A percentile compares a stretch with the other conserved stretches of the same genome.
Conservation (phyloP, 768 basidiomycete species). For the Kwoniella dejecticola region DNA sequence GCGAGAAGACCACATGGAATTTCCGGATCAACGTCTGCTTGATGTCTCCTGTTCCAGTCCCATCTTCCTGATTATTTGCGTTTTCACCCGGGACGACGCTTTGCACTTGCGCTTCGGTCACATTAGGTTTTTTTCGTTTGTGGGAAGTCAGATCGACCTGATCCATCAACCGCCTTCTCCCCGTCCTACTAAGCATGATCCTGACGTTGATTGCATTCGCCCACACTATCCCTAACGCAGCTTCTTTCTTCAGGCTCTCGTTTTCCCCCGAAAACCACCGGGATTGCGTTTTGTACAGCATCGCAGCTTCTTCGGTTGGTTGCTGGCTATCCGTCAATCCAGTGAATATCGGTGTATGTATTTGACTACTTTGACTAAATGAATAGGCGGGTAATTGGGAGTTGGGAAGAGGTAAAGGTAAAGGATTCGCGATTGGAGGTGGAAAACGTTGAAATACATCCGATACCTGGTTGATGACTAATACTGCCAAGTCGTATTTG, state of each 20-base stretch:
- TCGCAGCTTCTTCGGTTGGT: constrained; percentile 38
- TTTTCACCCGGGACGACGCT: too few species aligned
- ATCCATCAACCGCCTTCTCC: constrained; percentile 65
- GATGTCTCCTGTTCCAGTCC: not conserved
- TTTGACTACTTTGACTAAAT: constrained; percentile 21
- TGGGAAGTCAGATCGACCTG: constrained; percentile 24
- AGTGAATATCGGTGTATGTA: constrained; percentile 20
- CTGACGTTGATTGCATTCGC: constrained; percentile 87
- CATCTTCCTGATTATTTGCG: too few species aligned
- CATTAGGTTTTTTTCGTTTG: constrained; percentile 50
- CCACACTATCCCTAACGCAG: constrained; percentile 85
- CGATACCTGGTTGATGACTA: constrained; percentile 86
- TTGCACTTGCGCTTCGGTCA: too few species aligned
- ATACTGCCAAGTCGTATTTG: constrained; percentile 67
- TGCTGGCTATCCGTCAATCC: constrained; percentile 32
- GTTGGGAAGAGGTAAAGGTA: constrained; percentile 1
- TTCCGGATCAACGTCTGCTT: constrained; percentile 65
- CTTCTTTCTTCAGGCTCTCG: constrained; percentile 71
- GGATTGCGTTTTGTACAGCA: constrained; percentile 72
- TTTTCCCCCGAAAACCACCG: constrained; percentile 73
- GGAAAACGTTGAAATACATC: constrained; percentile 63
- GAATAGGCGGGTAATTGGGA: constrained; percentile 2
- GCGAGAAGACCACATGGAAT: constrained; percentile 76
- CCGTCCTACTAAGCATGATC: constrained; percentile 78
- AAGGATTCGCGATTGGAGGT: constrained; percentile 7